A percentile compares a stretch with the other conserved stretches of the same genome.
Conservation (phyloP, 192 early-diverging fungal species). For the Coemansia sp. region DNA sequence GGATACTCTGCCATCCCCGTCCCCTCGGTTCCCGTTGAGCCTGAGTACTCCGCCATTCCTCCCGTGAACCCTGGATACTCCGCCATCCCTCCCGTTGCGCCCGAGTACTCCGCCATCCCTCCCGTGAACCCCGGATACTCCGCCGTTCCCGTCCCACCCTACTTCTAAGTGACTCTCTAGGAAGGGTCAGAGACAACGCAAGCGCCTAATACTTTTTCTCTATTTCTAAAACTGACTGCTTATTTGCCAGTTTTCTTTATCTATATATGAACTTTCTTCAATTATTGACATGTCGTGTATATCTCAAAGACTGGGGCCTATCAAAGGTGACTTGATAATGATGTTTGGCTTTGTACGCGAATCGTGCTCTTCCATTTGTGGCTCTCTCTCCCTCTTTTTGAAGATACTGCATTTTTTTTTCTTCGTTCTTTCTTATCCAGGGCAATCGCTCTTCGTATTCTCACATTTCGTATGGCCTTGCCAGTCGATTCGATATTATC, state of each 20-base stretch:
- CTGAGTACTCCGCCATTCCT: conserved; percentile 2
- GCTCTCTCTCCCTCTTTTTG: background rate
- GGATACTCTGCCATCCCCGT: no score
- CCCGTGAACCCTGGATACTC: background rate
- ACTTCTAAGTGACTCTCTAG: conserved; percentile 37
- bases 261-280: background rate
- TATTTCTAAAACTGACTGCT: background rate
- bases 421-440: background rate
- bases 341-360: no score
- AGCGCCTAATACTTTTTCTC: conserved; percentile 35
- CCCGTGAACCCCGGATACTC: background rate
- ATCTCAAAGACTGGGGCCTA: no score
- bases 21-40: no score
- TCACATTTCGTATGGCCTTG: background rate
- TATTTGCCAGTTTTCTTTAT: conserved; percentile 9
- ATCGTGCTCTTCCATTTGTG: background rate
- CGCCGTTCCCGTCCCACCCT: conserved; percentile 2
- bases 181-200: conserved; percentile 10
- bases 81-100: background rate
- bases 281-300: no score
- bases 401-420: background rate
- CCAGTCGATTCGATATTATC: conserved; percentile 2
- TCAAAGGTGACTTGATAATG: no score
- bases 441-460: background rate
- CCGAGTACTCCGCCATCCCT: conserved; percentile 2